Base-by-base conservation (phyloP, 2,329 filamentous ascomycete species). In the Sarocladium oryzae region DNA sequence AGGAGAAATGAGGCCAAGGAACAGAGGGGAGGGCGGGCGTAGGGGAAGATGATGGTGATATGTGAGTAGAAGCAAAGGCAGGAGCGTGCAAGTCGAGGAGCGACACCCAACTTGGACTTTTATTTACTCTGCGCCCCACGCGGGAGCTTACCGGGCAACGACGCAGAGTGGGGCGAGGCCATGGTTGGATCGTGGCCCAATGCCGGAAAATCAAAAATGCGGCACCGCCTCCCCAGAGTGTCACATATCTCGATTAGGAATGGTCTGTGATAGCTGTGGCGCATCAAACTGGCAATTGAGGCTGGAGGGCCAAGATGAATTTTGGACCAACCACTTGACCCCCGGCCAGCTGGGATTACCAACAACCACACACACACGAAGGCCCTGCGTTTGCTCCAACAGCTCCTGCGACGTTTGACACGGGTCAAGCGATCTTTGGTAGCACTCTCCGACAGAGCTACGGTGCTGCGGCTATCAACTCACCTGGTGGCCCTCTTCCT, bases 91-190 rank as follows among this genome's bases (percentile, higher is more conserved):
- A 48, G 28, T 32, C 26, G 26, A 33, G 24, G 24, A 48, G 43
- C 43, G 43, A 21, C 43, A 30, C 43, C 43, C 26, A 33, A 48
- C 43, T 55, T 53, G 51, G 54, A 56, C 49, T 55, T 52, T 73
- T 74, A 72, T 74, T 74, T 73, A 74, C 70, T 65, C 68, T 63
- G 51, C 26, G 63, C 60, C 65, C 67, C 66, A 68, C 64, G 46
- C 32, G 32, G 15, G 13, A 4, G 57, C 58, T 69, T 65, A 57
- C 66, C 63, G 56, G 66, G 66, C 68, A 70, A 70, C 68, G n/a
- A n/a, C 54, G 53, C 13, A 15, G 21, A 18, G 43, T 48, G 43
- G 43, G 16, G 43, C 43, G 4, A 8, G 4, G 21, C 4, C 28
- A n/a, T 8, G 10, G 7, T n/a, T 23, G 5, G 4, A 28, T n/a